Conservation (phyloP, 208 protist genomes). For the Trypanosoma vivax region DNA sequence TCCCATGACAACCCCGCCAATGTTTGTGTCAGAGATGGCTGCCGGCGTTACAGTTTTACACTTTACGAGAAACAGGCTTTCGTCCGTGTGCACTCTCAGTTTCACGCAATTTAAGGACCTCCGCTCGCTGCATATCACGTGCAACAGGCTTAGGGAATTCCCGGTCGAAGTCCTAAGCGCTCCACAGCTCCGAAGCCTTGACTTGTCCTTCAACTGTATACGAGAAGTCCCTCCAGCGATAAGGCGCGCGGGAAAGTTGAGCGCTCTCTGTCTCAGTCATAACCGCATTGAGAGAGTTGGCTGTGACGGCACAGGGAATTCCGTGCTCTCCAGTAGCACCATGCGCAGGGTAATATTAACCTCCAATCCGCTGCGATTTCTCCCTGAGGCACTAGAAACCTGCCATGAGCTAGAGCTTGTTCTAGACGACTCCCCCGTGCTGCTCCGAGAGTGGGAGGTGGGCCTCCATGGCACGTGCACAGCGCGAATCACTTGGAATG, state of each 20-base stretch:
- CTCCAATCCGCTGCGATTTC: constrained; percentile 47
- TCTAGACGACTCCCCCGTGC: constrained; percentile 54
- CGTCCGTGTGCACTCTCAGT: constrained; percentile 16
- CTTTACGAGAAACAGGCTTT: constrained; percentile 40
- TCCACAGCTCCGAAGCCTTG: constrained; percentile 49
- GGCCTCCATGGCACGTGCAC: constrained; percentile 15
- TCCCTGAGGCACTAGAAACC: constrained; percentile 48
- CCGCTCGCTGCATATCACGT: constrained; percentile 44
- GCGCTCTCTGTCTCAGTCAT: constrained; percentile 54
- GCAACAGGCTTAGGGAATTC: constrained; percentile 49
- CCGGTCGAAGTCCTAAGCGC: constrained; percentile 51
- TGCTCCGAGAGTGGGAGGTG: constrained; percentile 61
- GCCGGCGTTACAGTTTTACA: constrained; percentile 17
- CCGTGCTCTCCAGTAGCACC: constrained; percentile 47
- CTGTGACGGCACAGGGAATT: constrained; percentile 14
- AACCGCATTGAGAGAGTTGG: constrained; percentile 59
- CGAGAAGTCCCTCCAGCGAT: constrained; percentile 33
- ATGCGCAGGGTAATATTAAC: constrained; percentile 62
- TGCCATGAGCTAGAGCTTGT: constrained; percentile 56
- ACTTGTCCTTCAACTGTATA: constrained; percentile 74
- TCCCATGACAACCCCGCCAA: constrained; percentile 13
- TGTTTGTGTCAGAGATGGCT: constrained; percentile 21
- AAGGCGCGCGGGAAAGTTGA: constrained; percentile 28
- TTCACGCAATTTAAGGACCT: constrained; percentile 39
- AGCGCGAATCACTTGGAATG: constrained; percentile 65